Evolutionary conservation across 192 early-diverging fungal genomes (phyloP).

Genomic region (Entomortierella beljakovae): DNA sequence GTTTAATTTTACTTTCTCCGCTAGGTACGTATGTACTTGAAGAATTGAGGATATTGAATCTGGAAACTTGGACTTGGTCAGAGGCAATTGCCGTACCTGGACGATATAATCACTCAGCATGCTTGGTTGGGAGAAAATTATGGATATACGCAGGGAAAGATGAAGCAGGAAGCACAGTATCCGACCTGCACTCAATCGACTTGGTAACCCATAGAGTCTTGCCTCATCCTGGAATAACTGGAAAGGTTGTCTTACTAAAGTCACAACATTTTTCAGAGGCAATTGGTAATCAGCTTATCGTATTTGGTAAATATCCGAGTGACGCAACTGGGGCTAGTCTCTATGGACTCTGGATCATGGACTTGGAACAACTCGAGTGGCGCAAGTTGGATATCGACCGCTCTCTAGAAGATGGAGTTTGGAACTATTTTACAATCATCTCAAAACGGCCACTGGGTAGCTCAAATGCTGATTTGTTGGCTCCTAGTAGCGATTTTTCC

Average conservation of each 20-base stretch:
- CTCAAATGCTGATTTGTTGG: background rate
- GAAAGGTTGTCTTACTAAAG: conserved; percentile 61
- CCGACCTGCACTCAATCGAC: conserved; percentile 67
- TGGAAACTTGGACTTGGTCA: conserved; percentile 68
- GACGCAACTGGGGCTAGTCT: conserved; percentile 34
- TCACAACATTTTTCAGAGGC: conserved; percentile 73
- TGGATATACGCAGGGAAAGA: conserved; percentile 73
- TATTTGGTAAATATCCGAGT: conserved; percentile 63
- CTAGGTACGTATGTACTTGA: conserved; percentile 63
- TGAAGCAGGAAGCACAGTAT: conserved; percentile 59
- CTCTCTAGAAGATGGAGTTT: conserved; percentile 61
- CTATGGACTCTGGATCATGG: conserved; percentile 69
- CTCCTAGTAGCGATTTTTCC: conserved; percentile 3
- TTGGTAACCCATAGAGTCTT: conserved; percentile 54
- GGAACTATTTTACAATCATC: conserved; percentile 70
- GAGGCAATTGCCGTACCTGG: conserved; percentile 57
- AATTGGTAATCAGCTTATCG: conserved; percentile 62
- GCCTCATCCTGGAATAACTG: conserved; percentile 53
- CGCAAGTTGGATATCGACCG: conserved; percentile 60
- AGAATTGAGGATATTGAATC: conserved; percentile 67
- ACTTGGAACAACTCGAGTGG: conserved; percentile 69
- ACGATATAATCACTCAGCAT: conserved; percentile 67
- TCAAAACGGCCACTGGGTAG: conserved; percentile 30
- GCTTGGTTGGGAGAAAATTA: conserved; percentile 62
- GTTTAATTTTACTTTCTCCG: background rate